Evolutionary conservation across 352 stramenopile genomes (phyloP), one percentile per base, ranked within the genome.

Genomic region (Phytopythium montanum): DNA sequence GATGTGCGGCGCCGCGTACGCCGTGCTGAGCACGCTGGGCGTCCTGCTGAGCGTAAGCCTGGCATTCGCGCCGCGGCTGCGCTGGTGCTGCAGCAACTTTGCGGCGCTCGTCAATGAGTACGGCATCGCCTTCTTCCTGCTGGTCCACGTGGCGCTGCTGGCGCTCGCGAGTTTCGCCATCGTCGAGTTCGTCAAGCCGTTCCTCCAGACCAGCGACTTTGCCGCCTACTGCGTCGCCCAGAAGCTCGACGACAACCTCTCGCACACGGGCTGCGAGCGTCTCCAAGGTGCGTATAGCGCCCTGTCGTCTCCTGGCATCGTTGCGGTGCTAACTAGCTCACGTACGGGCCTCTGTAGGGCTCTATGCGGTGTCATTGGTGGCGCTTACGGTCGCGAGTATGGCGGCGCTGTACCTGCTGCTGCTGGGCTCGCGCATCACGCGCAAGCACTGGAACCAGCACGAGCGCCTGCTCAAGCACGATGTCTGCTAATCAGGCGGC

Each of bases 391-490:
- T 78, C 21, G 70, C 61, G 28, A 77, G 65, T 41, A 58, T 79
- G 31, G 70, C 73, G 26, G 69, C 70, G 5, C 54, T 68, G 12
- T 82, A 82, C 41, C 62, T 78, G 42, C 53, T 82, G 39, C 63
- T 82, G 1, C 73, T 82, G 2, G 73, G 70, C 26, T 69, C 73
- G 42, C 36, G 73, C 28, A 82, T 82, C 67, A 82, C 70, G 21
- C 73, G 64, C 45, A 59, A 67, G 39, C 69, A 82, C 57, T 82
- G 73, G 70, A 67, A 57, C 21, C 62, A 79, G 58, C 61, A 68
- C 59, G 54, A 59, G 23, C 50, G 51, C 7, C 48, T 81, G 48
- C 67, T 76, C 57, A 81, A 81, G 62, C 54, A 68, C 54, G 60
- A 71, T 12, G 45, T 68, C 12, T 60, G 21, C 39, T 70, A 38